These are phyloP conservation scores for Epichloe baconii DNA, from an alignment of 2,329 filamentous ascomycete species.

Conservation along the genomic window DNA sequence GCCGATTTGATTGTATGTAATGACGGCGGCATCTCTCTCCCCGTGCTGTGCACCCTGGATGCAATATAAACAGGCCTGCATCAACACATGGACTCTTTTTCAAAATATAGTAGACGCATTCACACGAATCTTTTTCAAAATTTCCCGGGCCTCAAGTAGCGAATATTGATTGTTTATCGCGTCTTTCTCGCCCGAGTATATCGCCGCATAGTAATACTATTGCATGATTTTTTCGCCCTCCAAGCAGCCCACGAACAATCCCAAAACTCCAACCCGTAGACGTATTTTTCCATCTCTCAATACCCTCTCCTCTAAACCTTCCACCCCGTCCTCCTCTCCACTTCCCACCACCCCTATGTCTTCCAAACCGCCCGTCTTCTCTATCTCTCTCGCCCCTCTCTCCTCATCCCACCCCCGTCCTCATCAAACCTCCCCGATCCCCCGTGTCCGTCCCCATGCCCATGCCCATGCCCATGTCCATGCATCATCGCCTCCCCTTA, in stretches of 20 bases:
- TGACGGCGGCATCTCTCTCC: background rate
- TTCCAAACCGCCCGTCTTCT: slow-evolving; percentile 19
- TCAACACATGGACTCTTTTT: background rate
- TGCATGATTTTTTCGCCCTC: no score
- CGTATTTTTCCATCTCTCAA: background rate
- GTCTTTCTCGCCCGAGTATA: background rate
- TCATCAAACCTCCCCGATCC: slow-evolving; percentile 16
- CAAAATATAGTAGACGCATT: background rate
- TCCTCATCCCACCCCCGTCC: slow-evolving; percentile 11
- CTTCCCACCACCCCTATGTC: slow-evolving; percentile 23
- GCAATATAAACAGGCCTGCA: background rate
- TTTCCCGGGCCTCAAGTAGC: background rate
- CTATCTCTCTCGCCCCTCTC: slow-evolving; percentile 25
- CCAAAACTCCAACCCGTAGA: background rate
- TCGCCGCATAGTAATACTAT: background rate
- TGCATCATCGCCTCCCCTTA: slow-evolving; percentile 18
- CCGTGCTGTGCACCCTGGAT: background rate
- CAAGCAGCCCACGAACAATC: background rate
- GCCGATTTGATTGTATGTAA: background rate
- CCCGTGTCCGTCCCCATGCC: slow-evolving; percentile 18
- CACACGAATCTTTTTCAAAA: background rate
- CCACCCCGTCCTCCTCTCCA: slow-evolving; percentile 23
- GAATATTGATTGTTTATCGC: background rate
- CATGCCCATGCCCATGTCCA: slow-evolving; percentile 14
- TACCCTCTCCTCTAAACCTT: slow-evolving; percentile 17